Conservation (phyloP, 2,329 filamentous ascomycete species). For the Ustilaginoidea virens region DNA sequence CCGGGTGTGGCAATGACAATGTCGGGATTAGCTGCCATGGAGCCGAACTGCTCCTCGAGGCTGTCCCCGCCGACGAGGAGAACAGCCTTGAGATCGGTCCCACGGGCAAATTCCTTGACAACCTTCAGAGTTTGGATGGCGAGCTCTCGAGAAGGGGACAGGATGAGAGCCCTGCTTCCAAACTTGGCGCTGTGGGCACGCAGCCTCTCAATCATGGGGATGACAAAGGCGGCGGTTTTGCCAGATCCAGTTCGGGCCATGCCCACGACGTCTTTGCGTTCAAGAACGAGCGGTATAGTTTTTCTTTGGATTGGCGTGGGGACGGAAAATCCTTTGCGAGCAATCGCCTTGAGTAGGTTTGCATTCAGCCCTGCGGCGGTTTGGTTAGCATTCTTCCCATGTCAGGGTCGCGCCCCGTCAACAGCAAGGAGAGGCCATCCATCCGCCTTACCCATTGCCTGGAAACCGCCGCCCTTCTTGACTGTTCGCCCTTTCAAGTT, state of each 20-base stretch:
- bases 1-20: constrained; percentile 95
- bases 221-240: constrained; percentile 96
- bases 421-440: not conserved
- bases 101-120: constrained; percentile 81
- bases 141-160: constrained; percentile 87
- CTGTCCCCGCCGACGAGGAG: constrained; percentile 90
- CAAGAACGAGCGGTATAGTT: constrained; percentile 80
- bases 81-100: constrained; percentile 82
- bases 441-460: constrained; percentile 75
- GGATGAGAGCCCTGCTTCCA: constrained; percentile 70
- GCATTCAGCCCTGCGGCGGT: constrained; percentile 49
- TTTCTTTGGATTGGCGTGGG: constrained; percentile 97
- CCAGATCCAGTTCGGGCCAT: constrained; percentile 98
- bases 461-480: constrained; percentile 94
- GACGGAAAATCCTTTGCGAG: constrained; percentile 85
- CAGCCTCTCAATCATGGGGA: constrained; percentile 92
- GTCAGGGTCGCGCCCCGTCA: no score
- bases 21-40: constrained; percentile 89
- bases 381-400: not conserved
- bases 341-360: constrained; percentile 77
- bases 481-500: constrained; percentile 73
- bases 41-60: constrained; percentile 83
- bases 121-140: constrained; percentile 92
- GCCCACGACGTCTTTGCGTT: constrained; percentile 89
- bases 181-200: constrained; percentile 78